Base-by-base conservation (phyloP, 768 basidiomycete species). In the Trametes cingulata region DNA sequence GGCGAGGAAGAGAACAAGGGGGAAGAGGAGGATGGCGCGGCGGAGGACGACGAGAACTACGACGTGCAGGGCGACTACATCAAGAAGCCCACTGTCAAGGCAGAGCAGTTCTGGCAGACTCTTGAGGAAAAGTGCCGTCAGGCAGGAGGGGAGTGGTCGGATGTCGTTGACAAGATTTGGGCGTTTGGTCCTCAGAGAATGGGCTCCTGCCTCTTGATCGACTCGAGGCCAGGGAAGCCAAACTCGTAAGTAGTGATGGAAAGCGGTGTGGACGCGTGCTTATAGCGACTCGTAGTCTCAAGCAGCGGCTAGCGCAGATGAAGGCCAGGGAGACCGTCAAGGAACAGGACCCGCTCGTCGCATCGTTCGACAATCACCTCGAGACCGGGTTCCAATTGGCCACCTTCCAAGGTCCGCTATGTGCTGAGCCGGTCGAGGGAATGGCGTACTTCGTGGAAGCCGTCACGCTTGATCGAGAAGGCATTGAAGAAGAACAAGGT, bases 351-450 rank as follows among this genome's bases (percentile, higher is more conserved):
- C 45, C 68, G 36, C 56, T 70, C 3, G 49, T 52, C 0, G 69
- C 65, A n/a, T 85, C 93, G 62, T 91, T 98, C 62, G 88, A 95
- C 65, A 85, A 85, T 55, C 81, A 90, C 63, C 80, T 98, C 29
- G 95, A 98, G 71, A 90, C 88, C 4, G 96, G 95, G 1, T 99
- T 99, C 75, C 95, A 97, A 74, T 82, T 98, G 47, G 95, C 94
- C 0, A 90, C 89, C 1, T 90, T 94, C 71, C 93, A 95, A 73
- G 97, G 97, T 0, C 96, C 97, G 13, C 74, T 99, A 19, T 98
- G 97, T 66, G 90, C 88, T 7, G 97, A 99, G 72, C 97, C 97
- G 1, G 85, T 98, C 8, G 89, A 95, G 65, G 96, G 96, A 0
- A 77, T 99, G 77, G 93, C 87, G 0, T 98, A 89, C 75, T 91